phyloP scores from a whole-genome alignment of 441 rosid genomes.

The Syzygium syzygioides region DNA sequence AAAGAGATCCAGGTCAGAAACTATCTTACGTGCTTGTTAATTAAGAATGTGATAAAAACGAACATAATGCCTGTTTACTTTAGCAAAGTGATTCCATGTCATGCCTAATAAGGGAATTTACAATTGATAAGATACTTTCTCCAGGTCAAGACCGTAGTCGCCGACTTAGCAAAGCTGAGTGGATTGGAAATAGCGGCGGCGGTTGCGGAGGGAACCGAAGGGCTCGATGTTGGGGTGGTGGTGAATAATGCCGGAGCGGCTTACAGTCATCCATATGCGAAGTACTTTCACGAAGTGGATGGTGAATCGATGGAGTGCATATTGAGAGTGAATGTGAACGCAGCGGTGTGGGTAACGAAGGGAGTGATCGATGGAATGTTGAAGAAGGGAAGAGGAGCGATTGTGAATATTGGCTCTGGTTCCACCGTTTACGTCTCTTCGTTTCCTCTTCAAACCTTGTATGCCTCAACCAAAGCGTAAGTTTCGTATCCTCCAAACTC shows the following conservation, averaged over 20 bases:
- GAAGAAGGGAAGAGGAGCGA: background rate
- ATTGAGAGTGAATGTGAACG: background rate
- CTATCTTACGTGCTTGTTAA: background rate
- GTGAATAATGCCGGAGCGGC: background rate
- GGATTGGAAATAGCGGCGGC: background rate
- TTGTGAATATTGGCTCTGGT: background rate
- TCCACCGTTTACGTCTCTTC: background rate
- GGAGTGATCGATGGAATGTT: background rate
- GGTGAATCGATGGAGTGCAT: background rate
- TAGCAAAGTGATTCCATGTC: background rate
- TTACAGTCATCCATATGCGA: background rate
- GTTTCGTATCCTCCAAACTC: background rate
- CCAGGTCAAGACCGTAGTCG: background rate
- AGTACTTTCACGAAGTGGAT: background rate
- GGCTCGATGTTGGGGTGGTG: background rate
- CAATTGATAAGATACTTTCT: background rate
- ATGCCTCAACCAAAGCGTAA: background rate
- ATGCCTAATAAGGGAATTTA: background rate
- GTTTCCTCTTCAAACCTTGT: background rate
- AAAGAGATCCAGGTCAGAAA: background rate
- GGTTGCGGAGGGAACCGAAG: background rate
- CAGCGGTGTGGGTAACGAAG: background rate
- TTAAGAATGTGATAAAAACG: background rate
- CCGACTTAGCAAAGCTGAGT: background rate
- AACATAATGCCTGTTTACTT: background rate